Evolutionary conservation across 108 stramenopile species (phyloP).

Genomic region (Cyclotella choctawhatcheeana): DNA sequence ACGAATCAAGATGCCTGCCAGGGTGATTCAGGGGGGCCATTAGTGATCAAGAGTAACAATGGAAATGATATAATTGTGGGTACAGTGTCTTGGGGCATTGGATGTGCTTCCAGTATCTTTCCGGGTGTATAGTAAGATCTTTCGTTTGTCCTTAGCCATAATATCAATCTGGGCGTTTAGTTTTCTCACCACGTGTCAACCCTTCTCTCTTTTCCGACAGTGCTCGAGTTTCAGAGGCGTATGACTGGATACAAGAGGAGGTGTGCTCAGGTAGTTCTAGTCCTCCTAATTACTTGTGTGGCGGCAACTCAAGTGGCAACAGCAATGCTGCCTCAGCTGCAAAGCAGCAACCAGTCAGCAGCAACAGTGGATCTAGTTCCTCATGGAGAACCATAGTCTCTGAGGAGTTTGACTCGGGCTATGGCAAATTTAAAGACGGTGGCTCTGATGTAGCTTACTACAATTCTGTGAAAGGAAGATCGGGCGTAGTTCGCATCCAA

Average conservation of each 20-base stretch:
- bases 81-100: constrained; percentile 43
- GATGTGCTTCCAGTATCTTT: constrained; percentile 40
- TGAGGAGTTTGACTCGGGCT: constrained; percentile 15
- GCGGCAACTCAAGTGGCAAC: not conserved
- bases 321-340: not conserved
- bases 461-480: constrained; percentile 14
- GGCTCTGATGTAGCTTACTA: constrained; percentile 18
- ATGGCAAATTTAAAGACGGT: constrained; percentile 13
- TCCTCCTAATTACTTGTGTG: constrained; percentile 13
- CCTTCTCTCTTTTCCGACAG: not conserved
- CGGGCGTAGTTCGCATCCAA: constrained; percentile 26
- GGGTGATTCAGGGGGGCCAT: constrained; percentile 46
- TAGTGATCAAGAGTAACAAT: constrained; percentile 15
- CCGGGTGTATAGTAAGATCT: constrained; percentile 53
- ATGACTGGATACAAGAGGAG: constrained; percentile 58
- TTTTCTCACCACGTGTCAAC: not conserved
- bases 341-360: no score
- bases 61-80: constrained; percentile 42
- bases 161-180: not conserved
- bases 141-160: not conserved
- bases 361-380: not conserved
- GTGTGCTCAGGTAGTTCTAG: constrained; percentile 44
- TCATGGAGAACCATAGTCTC: constrained; percentile 11
- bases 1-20: constrained; percentile 45
- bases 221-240: constrained; percentile 47